These are phyloP conservation scores for Lachnellula hyalina DNA, from an alignment of 2,329 filamentous ascomycete species.

Conservation along the genomic window DNA sequence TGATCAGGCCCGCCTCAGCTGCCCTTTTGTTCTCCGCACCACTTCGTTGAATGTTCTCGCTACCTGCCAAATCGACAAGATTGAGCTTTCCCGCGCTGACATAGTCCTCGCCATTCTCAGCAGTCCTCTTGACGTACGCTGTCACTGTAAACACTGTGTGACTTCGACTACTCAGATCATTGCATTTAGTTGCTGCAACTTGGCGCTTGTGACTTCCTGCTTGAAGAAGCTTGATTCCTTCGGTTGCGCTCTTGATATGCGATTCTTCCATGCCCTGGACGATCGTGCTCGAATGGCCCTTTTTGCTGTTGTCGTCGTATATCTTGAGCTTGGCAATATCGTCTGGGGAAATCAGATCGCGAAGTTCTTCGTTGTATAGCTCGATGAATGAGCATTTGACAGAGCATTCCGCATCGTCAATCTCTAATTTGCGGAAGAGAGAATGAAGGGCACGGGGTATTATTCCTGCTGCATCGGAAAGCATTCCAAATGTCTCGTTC, in stretches of 20 bases:
- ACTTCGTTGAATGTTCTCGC: slow-evolving; percentile 94
- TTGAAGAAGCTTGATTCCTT: slow-evolving; percentile 84
- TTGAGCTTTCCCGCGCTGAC: slow-evolving; percentile 92
- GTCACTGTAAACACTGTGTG: slow-evolving; percentile 98
- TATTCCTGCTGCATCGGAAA: slow-evolving; percentile 90
- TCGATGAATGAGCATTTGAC: slow-evolving; percentile 99
- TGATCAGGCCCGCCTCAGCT: slow-evolving; percentile 91
- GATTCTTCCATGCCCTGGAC: slow-evolving; percentile 98
- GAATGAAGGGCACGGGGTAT: slow-evolving; percentile 86
- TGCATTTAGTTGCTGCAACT: slow-evolving; percentile 99
- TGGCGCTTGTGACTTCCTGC: slow-evolving; percentile 89
- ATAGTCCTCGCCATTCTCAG: slow-evolving; percentile 82
- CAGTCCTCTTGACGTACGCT: slow-evolving; percentile 76
- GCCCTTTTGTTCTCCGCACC: slow-evolving; percentile 98
- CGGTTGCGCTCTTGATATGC: slow-evolving; percentile 77
- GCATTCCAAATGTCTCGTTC: slow-evolving; percentile 74
- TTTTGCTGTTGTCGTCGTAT: slow-evolving; percentile 83
- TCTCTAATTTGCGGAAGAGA: slow-evolving; percentile 78
- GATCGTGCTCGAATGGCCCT: slow-evolving; percentile 76
- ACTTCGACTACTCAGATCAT: slow-evolving; percentile 92
- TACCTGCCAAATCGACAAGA: slow-evolving; percentile 91
- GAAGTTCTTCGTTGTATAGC: slow-evolving; percentile 94
- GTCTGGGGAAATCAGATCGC: slow-evolving; percentile 79
- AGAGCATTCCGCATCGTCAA: slow-evolving; percentile 72
- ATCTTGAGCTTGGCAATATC: slow-evolving; percentile 88